Base-by-base conservation (phyloP, 495 filamentous ascomycete species). In the Pseudomonodictys pantanalensis region DNA sequence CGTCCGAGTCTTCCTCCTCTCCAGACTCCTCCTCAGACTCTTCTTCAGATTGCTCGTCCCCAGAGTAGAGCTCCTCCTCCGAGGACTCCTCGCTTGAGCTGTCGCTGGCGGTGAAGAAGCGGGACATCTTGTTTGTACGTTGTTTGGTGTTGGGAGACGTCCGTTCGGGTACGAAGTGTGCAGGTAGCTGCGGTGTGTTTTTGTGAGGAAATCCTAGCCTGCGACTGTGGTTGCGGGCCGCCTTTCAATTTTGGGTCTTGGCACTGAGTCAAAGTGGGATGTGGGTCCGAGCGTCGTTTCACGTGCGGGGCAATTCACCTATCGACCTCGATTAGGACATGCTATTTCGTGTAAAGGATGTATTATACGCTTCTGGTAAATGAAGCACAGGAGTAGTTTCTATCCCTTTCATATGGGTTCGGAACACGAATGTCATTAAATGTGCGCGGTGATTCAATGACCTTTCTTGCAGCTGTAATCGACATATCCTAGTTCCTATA, bases 41-140 rank as follows among this genome's bases (percentile, higher is more conserved):
- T 47, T 82, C 78, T 47, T 57, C 52, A 2, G 47, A 58, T 28
- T 83, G 80, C 49, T 82, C 79, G 41, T 81, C 74, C 68, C 85
- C 83, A 70, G 84, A 86, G 82, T 92, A 92, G 72, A 95, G 81
- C 76, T 92, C 89, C 77, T 91, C 87, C 76, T 96, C 92, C 71
- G 95, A 91, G 60, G 87, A 95, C 74, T 84, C 84, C 65, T 80
- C 77, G 68, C 89, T 93, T 76, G 91, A 92, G 80, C 91, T 92
- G 77, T 90, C 89, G 73, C 86, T 87, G 67, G 86, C 86, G 76
- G 90, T 88, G 83, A 97, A 97, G 79, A 98, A 98, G 73, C 92
- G 89, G 83, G 93, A 97, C 87, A 91, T 91, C 54, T 62, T 85
- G 70, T 62, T 15, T 48, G 28, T 41, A 7, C 41, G 10, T 29